Conservation (phyloP, 2,329 filamentous ascomycete species). For the Phoma sp. region DNA sequence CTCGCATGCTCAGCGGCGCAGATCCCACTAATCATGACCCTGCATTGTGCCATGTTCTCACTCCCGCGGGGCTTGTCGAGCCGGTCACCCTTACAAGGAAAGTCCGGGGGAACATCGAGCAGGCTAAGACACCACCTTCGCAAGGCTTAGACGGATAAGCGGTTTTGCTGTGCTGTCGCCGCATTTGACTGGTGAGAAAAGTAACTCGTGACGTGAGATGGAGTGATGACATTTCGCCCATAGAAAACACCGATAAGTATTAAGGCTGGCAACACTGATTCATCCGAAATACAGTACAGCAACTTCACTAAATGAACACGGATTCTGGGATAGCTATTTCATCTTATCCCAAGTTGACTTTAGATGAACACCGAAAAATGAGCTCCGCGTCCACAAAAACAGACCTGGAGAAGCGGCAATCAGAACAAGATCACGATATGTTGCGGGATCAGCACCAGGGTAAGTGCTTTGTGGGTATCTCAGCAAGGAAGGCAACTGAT, state of each 20-base stretch:
- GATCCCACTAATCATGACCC: slow-evolving; percentile 5
- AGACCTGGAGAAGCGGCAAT: not conserved
- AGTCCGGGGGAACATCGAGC: slow-evolving; percentile 11
- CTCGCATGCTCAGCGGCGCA: slow-evolving; percentile 2
- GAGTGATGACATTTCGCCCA: not conserved
- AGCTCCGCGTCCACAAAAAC: not conserved
- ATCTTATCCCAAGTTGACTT: slow-evolving; percentile 6
- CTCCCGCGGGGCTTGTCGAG: slow-evolving; percentile 6
- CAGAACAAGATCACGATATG: not conserved
- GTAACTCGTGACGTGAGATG: slow-evolving; percentile 8
- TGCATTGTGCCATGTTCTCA: not conserved
- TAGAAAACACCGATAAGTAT: slow-evolving; percentile 1
- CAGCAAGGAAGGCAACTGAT: not conserved
- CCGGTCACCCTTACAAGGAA: slow-evolving; percentile 6
- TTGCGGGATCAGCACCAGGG: slow-evolving; percentile 6
- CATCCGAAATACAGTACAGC: no score
- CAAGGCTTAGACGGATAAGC: slow-evolving; percentile 14
- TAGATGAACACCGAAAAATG: slow-evolving; percentile 6
- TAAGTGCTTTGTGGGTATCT: not conserved
- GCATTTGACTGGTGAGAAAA: not conserved
- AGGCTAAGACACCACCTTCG: slow-evolving; percentile 5
- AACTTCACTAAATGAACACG: not conserved
- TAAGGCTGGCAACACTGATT: not conserved
- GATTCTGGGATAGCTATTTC: not conserved
- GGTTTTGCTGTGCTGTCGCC: not conserved